Percentiles rank a stretch among this genome's conserved stretches.
These are phyloP conservation scores for Euphorbia peplus DNA, from an alignment of 345 rosid species.

Conservation along the genomic window DNA sequence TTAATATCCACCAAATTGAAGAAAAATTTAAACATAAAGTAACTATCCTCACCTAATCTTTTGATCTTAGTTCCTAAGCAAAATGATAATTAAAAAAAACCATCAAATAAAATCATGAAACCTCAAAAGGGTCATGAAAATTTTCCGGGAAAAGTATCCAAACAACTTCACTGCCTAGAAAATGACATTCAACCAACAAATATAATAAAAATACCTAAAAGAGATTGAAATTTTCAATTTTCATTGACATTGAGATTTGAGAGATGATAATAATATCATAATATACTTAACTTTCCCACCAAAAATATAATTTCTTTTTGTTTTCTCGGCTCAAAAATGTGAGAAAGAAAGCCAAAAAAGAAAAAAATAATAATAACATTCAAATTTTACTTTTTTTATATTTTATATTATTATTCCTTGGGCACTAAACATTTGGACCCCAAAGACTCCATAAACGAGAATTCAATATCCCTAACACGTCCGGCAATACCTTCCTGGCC, in stretches of 20 bases:
- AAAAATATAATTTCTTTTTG: not conserved
- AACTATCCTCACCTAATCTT: constrained; percentile 24
- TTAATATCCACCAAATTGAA: constrained; percentile 1
- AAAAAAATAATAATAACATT: not conserved
- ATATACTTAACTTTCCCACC: not conserved
- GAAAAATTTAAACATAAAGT: not conserved
- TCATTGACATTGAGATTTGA: not conserved
- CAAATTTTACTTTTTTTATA: not conserved
- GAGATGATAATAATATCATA: too few species aligned
- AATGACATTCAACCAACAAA: constrained; percentile 8
- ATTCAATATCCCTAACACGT: constrained; percentile 77
- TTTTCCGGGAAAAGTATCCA: constrained; percentile 6
- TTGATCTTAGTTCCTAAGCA: constrained; percentile 21
- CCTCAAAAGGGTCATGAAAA: not conserved
- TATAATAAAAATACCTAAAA: not conserved
- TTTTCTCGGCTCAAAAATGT: not conserved
- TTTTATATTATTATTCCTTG: not conserved
- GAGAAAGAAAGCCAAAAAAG: not conserved
- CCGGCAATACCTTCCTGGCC: constrained; percentile 95
- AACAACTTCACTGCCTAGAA: constrained; percentile 2
- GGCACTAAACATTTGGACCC: constrained; percentile 67
- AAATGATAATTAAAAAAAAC: not conserved
- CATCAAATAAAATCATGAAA: not conserved
- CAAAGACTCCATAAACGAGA: constrained; percentile 92
- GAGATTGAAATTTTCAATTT: not conserved